A percentile compares a stretch with the other conserved stretches of the same genome.
These are phyloP conservation scores for Brassica carinata DNA, from an alignment of 345 rosid genomes.

Conservation along the genomic window DNA sequence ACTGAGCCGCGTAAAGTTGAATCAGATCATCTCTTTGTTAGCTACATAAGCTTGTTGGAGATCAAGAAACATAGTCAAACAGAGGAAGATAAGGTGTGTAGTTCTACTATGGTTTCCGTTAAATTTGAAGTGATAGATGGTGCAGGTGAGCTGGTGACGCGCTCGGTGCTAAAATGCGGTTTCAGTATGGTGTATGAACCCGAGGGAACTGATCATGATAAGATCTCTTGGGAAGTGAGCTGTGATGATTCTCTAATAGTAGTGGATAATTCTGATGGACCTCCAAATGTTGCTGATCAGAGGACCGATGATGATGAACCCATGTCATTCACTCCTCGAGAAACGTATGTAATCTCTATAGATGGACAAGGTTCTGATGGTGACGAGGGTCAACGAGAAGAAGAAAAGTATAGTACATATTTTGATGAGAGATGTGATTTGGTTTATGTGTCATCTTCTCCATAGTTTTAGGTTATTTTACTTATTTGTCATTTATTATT, in stretches of 20 bases:
- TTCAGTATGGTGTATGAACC: slow-evolving; percentile 10
- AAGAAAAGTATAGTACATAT: not conserved
- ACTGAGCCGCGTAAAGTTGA: not conserved
- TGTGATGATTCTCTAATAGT: not conserved
- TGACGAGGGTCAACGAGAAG: not conserved
- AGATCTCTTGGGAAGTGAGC: not conserved
- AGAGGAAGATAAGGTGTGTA: not conserved
- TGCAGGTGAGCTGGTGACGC: not conserved
- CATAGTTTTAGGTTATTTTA: no score
- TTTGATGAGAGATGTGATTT: no score
- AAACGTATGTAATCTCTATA: not conserved
- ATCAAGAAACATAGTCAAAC: not conserved
- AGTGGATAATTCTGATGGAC: not conserved
- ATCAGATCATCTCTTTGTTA: slow-evolving; percentile 20
- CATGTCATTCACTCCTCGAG: not conserved
- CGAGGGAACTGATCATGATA: slow-evolving; percentile 5
- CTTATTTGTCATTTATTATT: no score
- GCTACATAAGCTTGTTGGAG: slow-evolving; percentile 10
- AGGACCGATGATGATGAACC: not conserved
- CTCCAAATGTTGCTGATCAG: not conserved
- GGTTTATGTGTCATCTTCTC: no score
- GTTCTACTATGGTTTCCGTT: not conserved
- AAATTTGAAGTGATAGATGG: slow-evolving; percentile 1
- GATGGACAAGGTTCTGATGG: not conserved
- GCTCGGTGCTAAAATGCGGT: slow-evolving; percentile 9